Base-by-base conservation (phyloP, 2,329 filamentous ascomycete genomes). In the Passalora sequoiae region DNA sequence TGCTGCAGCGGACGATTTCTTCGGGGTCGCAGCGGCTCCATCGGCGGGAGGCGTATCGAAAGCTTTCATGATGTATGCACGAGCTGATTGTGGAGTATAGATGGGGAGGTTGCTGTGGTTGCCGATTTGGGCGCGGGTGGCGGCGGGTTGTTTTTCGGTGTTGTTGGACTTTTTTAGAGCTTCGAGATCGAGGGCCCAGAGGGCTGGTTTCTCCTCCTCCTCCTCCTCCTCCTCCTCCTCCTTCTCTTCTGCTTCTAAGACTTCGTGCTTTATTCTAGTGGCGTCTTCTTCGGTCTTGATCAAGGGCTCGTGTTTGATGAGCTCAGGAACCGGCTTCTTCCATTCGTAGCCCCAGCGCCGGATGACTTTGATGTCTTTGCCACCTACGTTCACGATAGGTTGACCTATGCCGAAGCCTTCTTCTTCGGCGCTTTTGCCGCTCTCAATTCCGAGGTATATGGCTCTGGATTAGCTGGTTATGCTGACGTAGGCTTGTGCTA, bases 401-500 rank as follows among this genome's bases (percentile, higher is more conserved):
- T 92, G 86, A 0, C 87, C 86, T 45, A 83, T 75, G 0, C 83
- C 84, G 73, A 83, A 84, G 0, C 80, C 81, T 57, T 85, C 78
- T 28, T 86, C 78, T 33, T 86, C 83, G 0, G 80, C 83, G 27
- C 74, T 75, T 6, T 75, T 71, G 0, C 78, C 78, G 38, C 72
- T 77, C 49, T 85, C 80, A 15, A 94, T 69, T 0, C 88, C 88
- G 21, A 94, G 67, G 50, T 77, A 84, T 20, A 82, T 74, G 7
- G 88, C 88, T 65, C 89, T 89, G 25, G 78, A 80, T 51, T 81
- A 77, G 47, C 84, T 88, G 60, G 91, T 92, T 20, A 81, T 80
- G 60, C 86, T 89, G 12, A 94, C 85, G 1, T 92, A 81, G 0
- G 86, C 87, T 64, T 94, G 88, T 0, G 83, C 86, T 15, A 95